phyloP scores from a whole-genome alignment of 192 early-diverging fungal genomes.

The Podila horticola region DNA sequence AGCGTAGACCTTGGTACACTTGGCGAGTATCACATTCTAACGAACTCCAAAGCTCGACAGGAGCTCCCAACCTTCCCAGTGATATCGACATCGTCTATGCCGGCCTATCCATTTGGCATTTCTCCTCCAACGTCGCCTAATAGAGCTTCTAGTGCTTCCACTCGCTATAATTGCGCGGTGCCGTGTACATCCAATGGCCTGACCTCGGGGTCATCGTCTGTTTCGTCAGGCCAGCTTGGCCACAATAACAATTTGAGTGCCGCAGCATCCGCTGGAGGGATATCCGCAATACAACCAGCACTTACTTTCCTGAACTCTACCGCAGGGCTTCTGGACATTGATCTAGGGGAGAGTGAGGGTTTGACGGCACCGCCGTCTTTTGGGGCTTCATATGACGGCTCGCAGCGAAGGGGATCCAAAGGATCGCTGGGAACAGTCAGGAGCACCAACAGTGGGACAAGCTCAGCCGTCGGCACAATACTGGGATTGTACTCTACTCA shows the following conservation, averaged over 20 bases:
- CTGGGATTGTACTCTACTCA: not conserved
- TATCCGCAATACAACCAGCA: slow-evolving; percentile 1
- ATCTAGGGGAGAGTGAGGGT: not conserved
- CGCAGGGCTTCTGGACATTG: slow-evolving; percentile 12
- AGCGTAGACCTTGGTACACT: slow-evolving; percentile 14
- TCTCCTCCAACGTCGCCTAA: not conserved
- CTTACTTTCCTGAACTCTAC: slow-evolving; percentile 27
- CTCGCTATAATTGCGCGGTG: not conserved
- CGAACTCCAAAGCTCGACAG: slow-evolving; percentile 11
- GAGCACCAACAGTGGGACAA: slow-evolving; percentile 9
- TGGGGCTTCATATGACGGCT: not conserved
- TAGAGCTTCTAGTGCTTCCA: not conserved
- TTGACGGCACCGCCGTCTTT: not conserved
- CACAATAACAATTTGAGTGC: not conserved
- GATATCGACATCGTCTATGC: not conserved
- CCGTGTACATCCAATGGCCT: not conserved
- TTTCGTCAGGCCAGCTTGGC: not conserved
- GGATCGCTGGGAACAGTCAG: slow-evolving; percentile 14
- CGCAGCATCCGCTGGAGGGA: not conserved
- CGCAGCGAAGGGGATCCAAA: slow-evolving; percentile 11
- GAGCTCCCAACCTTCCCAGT: slow-evolving; percentile 16
- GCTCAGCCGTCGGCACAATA: not conserved
- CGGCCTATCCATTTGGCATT: not conserved
- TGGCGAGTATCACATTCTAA: slow-evolving; percentile 16
- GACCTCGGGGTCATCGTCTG: not conserved